Base-by-base conservation (phyloP, 148 eudicot genomes). In the Chenopodium album region DNA sequence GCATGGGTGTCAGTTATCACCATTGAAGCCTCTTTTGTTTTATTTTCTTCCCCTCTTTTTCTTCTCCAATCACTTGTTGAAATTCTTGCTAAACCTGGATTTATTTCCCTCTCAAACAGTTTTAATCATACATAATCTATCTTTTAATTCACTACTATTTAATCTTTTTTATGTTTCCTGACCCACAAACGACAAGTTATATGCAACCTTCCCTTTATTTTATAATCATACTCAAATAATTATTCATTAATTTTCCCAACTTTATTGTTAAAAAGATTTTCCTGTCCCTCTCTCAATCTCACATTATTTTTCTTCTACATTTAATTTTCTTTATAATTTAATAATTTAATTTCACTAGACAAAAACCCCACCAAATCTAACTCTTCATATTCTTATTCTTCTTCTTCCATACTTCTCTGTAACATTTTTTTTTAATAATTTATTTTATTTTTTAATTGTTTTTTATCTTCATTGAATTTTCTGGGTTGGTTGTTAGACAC, bases 291-390 rank as follows among this genome's bases (percentile, higher is more conserved):
- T 77, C 71, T 76, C 70, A 76, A 76, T 80, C 75, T 31, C 65
- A 46, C 37, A 76, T 74, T 63, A 31, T 37, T 47, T 60, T 9
- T 48, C 26, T 48, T 54, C 4, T 78, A 60, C 77, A 63, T 71
- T 81, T 23, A 63, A 23, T 75, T 44, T 28, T 37, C 17, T n/a
- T 19, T 16, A 68, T n/a, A 44, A 54, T 28, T 22, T 20, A 48
- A 63, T 62, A 56, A 32, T 41, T 41, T 41, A 46, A 70, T 12
- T 0, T 75, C 75, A 82, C 64, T 44, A 83, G 86, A 83, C 81
- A 83, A 72, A 73, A 75, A 80, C 73, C 77, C 84, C 86, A 81
- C 74, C 86, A 76, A 86, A 80, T 72, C 87, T 73, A 85, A 82
- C 85, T 46, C 79, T 59, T 81, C 73, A 47, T 75, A 12, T 82